A percentile compares a stretch with the other conserved stretches of the same genome.
These are phyloP conservation scores for Quercus mongolica DNA, from an alignment of 306 rosid genomes.

Conservation along the genomic window DNA sequence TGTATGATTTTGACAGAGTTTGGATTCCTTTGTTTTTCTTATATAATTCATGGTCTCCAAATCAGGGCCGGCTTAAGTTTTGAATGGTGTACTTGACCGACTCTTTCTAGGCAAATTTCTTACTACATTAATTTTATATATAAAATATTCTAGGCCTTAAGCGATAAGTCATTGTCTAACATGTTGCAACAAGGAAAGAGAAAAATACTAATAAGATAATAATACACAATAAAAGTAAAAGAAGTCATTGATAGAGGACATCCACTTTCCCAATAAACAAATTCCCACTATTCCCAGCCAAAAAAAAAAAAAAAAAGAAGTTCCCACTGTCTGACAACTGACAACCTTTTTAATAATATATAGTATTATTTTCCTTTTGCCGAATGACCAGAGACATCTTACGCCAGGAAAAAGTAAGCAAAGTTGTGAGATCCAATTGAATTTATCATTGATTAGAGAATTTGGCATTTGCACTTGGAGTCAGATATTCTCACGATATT, in stretches of 20 bases:
- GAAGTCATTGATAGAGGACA: constrained; percentile 14
- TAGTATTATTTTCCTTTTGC: not conserved
- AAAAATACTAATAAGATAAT: not conserved
- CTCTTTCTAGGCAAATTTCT: not conserved
- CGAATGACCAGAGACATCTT: constrained; percentile 10
- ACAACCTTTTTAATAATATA: not conserved
- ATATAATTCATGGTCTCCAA: no score
- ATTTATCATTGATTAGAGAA: not conserved
- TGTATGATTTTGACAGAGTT: no score
- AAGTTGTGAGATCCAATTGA: not conserved
- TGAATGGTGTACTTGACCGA: not conserved
- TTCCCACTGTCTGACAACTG: constrained; percentile 17
- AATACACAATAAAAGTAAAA: not conserved
- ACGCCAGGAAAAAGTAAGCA: not conserved
- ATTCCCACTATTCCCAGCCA: not conserved
- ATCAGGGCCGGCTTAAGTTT: not conserved
- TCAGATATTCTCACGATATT: not conserved
- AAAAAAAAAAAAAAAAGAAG: not conserved
- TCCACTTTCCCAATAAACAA: constrained; percentile 16
- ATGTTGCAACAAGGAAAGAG: not conserved
- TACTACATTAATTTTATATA: not conserved
- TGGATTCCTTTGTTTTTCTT: not conserved
- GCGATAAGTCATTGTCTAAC: not conserved
- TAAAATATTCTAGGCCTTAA: not conserved
- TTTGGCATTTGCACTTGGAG: no score